Percentiles rank a stretch among this genome's conserved stretches.
phyloP scores from a whole-genome alignment of 2,329 filamentous ascomycete genomes.

The Thelonectria olida region DNA sequence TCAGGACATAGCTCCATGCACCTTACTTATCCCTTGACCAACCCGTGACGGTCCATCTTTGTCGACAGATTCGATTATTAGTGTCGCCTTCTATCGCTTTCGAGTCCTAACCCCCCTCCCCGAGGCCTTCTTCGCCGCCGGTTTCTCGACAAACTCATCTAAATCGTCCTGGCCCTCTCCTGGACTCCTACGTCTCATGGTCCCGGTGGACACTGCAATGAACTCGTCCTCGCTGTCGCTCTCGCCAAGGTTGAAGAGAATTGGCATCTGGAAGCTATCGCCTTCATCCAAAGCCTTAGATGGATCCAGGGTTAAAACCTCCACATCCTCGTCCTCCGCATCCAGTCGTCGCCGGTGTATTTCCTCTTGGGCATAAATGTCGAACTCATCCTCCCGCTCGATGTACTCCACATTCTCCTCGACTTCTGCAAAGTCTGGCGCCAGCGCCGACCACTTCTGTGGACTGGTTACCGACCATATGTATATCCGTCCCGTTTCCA shows the following conservation, averaged over 20 bases:
- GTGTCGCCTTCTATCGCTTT: conserved; percentile 39
- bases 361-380: conserved; percentile 95
- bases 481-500: conserved; percentile 93
- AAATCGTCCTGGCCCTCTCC: conserved; percentile 74
- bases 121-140: conserved; percentile 49
- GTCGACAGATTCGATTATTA: background rate
- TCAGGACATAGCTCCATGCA: conserved; percentile 16
- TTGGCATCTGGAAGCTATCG: conserved; percentile 85
- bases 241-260: conserved; percentile 90
- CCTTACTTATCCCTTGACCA: conserved; percentile 15
- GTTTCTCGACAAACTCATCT: conserved; percentile 59
- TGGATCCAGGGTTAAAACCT: conserved; percentile 82
- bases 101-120: conserved; percentile 52
- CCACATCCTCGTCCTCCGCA: conserved; percentile 91
- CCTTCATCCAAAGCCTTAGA: conserved; percentile 69
- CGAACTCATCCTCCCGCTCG: conserved; percentile 96
- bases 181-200: conserved; percentile 86
- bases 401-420: conserved; percentile 98
- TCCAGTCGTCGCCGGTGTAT: conserved; percentile 91
- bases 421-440: conserved; percentile 95
- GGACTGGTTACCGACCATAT: conserved; percentile 96
- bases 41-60: background rate
- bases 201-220: conserved; percentile 74
- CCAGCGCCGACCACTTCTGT: conserved; percentile 96
- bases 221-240: conserved; percentile 96